Evolutionary conservation across 495 filamentous ascomycete species (phyloP).

Genomic region (Margaritispora aquatica): DNA sequence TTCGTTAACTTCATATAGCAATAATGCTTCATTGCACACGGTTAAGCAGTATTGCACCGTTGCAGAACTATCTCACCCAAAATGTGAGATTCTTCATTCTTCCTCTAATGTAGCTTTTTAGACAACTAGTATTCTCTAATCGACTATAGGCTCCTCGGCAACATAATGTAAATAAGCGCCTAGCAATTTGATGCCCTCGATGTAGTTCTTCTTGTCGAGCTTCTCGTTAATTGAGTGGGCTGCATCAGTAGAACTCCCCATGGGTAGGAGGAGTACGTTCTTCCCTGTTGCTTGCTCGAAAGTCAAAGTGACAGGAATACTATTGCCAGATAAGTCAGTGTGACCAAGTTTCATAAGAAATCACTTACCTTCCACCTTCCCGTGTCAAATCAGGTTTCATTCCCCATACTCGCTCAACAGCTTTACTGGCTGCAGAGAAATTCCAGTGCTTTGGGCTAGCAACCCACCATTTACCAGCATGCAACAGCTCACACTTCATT

Average conservation of each 20-base stretch:
- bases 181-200: slow-evolving; percentile 94
- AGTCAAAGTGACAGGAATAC: slow-evolving; percentile 92
- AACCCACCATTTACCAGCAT: slow-evolving; percentile 98
- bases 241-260: slow-evolving; percentile 95
- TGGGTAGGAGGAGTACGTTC: slow-evolving; percentile 91
- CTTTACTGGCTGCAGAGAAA: slow-evolving; percentile 87
- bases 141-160: slow-evolving; percentile 69
- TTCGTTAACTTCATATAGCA: no score
- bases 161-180: slow-evolving; percentile 97
- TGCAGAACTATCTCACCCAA: no score
- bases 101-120: background rate
- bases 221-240: slow-evolving; percentile 99
- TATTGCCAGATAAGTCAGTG: slow-evolving; percentile 28
- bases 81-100: background rate
- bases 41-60: no score
- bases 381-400: slow-evolving; percentile 92
- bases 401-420: slow-evolving; percentile 85
- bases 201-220: slow-evolving; percentile 92
- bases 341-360: background rate
- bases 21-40: no score
- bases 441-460: slow-evolving; percentile 97
- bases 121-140: background rate
- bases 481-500: slow-evolving; percentile 69
- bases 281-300: slow-evolving; percentile 99
- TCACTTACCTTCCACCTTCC: slow-evolving; percentile 78